phyloP scores from a whole-genome alignment of 345 rosid genomes.

The Schrenkiella parvula region DNA sequence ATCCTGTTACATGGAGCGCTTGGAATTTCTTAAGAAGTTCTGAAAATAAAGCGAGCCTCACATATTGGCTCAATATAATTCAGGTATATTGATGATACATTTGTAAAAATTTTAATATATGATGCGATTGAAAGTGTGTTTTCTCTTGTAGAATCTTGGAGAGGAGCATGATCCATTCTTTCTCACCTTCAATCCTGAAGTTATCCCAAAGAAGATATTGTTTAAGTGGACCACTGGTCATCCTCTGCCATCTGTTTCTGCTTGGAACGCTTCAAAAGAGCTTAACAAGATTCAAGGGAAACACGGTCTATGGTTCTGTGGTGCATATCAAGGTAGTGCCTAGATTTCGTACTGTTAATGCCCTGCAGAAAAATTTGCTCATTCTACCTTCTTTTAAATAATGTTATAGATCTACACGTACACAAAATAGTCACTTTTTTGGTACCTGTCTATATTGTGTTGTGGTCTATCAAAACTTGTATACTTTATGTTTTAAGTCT shows the following conservation, averaged over 20 bases:
- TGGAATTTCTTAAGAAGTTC: conserved; percentile 67
- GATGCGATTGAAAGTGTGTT: not conserved
- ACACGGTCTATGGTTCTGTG: conserved; percentile 75
- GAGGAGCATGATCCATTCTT: conserved; percentile 56
- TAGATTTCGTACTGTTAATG: not conserved
- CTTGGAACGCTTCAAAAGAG: conserved; percentile 64
- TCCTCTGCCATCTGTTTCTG: conserved; percentile 70
- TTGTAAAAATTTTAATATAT: not conserved
- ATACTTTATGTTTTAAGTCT: no score
- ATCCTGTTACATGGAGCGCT: conserved; percentile 73
- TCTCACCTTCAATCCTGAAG: conserved; percentile 63
- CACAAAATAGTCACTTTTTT: not conserved
- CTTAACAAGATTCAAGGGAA: conserved; percentile 64
- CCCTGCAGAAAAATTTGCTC: not conserved
- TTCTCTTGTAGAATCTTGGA: conserved; percentile 53
- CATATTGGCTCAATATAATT: conserved; percentile 80
- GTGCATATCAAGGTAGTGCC: conserved; percentile 65
- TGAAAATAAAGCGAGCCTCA: conserved; percentile 51
- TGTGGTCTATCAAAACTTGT: not conserved
- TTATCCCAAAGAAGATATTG: conserved; percentile 46
- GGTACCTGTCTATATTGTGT: not conserved
- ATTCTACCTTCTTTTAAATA: not conserved
- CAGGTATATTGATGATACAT: conserved; percentile 42
- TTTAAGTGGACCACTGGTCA: conserved; percentile 69
- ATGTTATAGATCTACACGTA: not conserved